A percentile compares a stretch with the other conserved stretches of the same genome.
These are phyloP conservation scores for Leucoagaricus sp. DNA, from an alignment of 1,284 basidiomycete genomes.

Conservation along the genomic window DNA sequence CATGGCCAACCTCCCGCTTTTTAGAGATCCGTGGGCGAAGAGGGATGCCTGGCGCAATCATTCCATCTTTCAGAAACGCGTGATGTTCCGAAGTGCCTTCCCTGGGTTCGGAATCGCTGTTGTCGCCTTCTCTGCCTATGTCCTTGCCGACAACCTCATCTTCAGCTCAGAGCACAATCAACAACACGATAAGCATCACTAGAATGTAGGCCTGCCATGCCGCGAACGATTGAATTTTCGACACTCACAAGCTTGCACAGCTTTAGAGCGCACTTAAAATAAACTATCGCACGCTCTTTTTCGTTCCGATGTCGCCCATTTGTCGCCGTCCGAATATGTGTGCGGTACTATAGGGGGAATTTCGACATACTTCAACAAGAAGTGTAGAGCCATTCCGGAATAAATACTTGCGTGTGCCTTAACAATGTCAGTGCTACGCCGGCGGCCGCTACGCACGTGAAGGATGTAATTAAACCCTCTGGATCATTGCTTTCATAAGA, in stretches of 20 bases:
- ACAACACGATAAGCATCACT: constrained; percentile 43
- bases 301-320: not conserved
- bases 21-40: constrained; percentile 94
- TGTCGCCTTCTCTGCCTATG: constrained; percentile 89
- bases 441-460: not conserved
- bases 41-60: constrained; percentile 92
- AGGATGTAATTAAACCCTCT: not conserved
- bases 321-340: not conserved
- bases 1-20: constrained; percentile 58
- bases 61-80: constrained; percentile 82
- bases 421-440: not conserved
- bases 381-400: not conserved
- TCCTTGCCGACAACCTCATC: constrained; percentile 77
- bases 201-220: constrained; percentile 15
- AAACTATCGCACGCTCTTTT: not conserved
- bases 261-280: not conserved
- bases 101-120: constrained; percentile 92
- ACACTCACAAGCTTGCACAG: not conserved
- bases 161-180: constrained; percentile 33
- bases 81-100: constrained; percentile 87
- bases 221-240: not conserved
- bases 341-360: not conserved
- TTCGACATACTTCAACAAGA: not conserved
- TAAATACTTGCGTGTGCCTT: not conserved
- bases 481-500: not conserved